phyloP scores from a whole-genome alignment of 805 yeast genomes.

The Metschnikowia cubensis region DNA sequence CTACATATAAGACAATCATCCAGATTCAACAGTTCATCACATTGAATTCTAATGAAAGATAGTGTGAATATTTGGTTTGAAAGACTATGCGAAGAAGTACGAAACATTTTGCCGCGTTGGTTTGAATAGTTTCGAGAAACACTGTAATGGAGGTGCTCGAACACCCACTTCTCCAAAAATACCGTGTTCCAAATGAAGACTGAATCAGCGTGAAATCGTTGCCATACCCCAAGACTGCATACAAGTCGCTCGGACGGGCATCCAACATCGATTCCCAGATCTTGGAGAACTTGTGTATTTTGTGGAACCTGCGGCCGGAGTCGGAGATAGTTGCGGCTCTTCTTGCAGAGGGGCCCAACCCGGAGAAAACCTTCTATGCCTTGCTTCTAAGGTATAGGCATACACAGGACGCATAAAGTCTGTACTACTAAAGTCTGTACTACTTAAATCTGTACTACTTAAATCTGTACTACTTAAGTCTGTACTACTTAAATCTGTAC shows the following conservation, averaged over 20 bases:
- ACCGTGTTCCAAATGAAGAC: slow-evolving; percentile 46
- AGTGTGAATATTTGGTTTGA: too few relatives aligned
- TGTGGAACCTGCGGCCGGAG: slow-evolving; percentile 53
- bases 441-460: too few relatives aligned
- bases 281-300: slow-evolving; percentile 49
- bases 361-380: slow-evolving; percentile 46
- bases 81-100: too few relatives aligned
- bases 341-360: slow-evolving; percentile 37
- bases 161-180: slow-evolving; percentile 53
- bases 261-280: slow-evolving; percentile 51
- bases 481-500: too few relatives aligned
- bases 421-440: too few relatives aligned
- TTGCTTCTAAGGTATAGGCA: slow-evolving; percentile 43
- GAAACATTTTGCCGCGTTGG: too few relatives aligned
- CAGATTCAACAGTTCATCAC: too few relatives aligned
- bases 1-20: too few relatives aligned
- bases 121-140: too few relatives aligned
- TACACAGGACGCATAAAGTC: slow-evolving; percentile 30
- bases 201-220: slow-evolving; percentile 42
- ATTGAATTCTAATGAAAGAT: too few relatives aligned
- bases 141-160: slow-evolving; percentile 57
- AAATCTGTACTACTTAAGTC: too few relatives aligned
- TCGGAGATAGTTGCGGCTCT: slow-evolving; percentile 37
- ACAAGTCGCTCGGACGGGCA: slow-evolving; percentile 45
- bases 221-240: slow-evolving; percentile 55